Conservation (phyloP, 345 rosid genomes). For the Schrenkiella parvula region DNA sequence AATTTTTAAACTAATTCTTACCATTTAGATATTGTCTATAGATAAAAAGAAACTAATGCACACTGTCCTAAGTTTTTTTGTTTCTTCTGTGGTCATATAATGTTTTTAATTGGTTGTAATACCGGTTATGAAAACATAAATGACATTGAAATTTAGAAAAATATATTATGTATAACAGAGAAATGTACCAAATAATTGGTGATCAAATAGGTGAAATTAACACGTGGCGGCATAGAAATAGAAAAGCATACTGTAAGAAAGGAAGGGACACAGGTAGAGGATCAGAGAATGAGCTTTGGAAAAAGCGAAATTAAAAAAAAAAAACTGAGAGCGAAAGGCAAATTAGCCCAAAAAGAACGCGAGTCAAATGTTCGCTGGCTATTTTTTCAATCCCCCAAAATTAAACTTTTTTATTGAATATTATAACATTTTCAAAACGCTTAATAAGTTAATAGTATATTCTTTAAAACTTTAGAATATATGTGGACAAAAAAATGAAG, state of each 20-base stretch:
- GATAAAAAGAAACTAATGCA: not conserved
- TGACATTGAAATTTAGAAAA: not conserved
- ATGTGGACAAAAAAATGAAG: not conserved
- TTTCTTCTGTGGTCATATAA: not conserved
- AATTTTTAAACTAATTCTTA: no score
- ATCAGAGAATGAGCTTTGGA: not conserved
- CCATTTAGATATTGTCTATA: no score
- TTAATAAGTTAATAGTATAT: not conserved
- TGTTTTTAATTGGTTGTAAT: not conserved
- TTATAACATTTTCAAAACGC: not conserved
- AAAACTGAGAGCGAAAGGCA: constrained; percentile 10
- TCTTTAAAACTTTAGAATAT: not conserved
- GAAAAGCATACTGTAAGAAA: constrained; percentile 13
- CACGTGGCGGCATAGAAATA: not conserved
- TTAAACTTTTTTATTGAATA: not conserved
- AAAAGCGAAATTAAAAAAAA: constrained; percentile 10
- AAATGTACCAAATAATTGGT: not conserved
- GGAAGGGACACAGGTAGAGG: constrained; percentile 9
- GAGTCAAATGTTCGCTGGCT: constrained; percentile 19
- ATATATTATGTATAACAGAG: not conserved
- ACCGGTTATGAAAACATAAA: not conserved
- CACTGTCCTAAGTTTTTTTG: not conserved
- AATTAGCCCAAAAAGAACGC: constrained; percentile 26
- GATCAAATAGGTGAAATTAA: not conserved
- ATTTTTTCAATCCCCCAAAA: not conserved